Base-by-base conservation (phyloP, 2,329 filamentous ascomycete species). In the Ilyonectria mors-panacis region DNA sequence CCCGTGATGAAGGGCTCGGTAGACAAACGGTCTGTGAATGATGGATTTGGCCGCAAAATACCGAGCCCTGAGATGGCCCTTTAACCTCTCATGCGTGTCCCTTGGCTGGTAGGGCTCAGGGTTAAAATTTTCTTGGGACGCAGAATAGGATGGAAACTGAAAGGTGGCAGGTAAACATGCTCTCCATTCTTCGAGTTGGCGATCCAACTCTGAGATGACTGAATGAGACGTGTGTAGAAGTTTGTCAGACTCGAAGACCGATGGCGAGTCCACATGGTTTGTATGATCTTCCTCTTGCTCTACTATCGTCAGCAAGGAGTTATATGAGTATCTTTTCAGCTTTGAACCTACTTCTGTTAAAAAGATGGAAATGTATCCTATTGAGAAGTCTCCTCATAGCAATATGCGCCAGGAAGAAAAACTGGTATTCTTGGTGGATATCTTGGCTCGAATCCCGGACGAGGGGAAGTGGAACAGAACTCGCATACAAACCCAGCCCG, bases 121-220 rank as follows among this genome's bases (percentile, higher is more conserved):
- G 3, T 42, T 7, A 1, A 60, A 48, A 1, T 28, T 21, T 6
- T 47, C 23, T 13, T 56, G 65, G 1, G 53, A 37, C 6, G 44
- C 47, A 1, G 68, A 65, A 39, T 64, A 66, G 0, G 35, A 4
- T 0, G 26, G 44, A 4, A 70, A 71, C 2, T 66, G 59, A 3
- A 70, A 45, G 5, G 62, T 51, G 9, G 37, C 26, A 6, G 69
- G 69, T 4, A 71, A 19, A 8, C 69, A 71, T 1, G 28, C 39
- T n/a, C 63, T 63, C 68, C 68, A 70, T 26, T 71, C 65, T 54
- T 71, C 68, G 3, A 71, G 35, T 2, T 71, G 69, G 9, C 69
- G 68, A 9, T 71, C 68, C 1, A 70, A 47, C n/a, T 71, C 69
- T 0, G 56, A 19, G 5, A 71, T 70, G 3, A 70, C 44, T 0